A percentile compares a stretch with the other conserved stretches of the same genome.
Conservation (phyloP, 805 yeast genomes). For the Metschnikowia matae region DNA sequence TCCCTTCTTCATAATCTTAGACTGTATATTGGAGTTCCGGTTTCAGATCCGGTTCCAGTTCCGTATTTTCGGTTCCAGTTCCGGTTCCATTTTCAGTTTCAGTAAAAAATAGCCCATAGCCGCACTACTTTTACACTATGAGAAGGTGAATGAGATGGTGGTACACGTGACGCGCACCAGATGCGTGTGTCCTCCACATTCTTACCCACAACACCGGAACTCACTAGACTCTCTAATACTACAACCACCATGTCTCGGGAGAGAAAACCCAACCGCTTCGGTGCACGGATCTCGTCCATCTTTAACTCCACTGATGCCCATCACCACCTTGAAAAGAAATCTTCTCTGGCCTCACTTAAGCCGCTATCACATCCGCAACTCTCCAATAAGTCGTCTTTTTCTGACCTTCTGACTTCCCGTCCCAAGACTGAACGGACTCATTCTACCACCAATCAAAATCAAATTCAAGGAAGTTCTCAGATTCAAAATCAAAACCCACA, state of each 20-base stretch:
- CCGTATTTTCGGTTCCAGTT: no score
- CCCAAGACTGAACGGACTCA: no score
- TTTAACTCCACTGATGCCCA: constrained; percentile 18
- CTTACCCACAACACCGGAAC: not conserved
- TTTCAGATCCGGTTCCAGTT: no score
- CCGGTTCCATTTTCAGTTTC: no score
- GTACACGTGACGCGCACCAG: not conserved
- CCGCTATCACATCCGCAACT: constrained; percentile 5
- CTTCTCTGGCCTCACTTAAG: not conserved
- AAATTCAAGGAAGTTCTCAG: no score
- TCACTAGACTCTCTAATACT: not conserved
- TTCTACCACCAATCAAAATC: no score
- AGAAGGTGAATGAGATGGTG: no score
- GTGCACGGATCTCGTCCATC: constrained; percentile 29
- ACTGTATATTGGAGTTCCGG: no score
- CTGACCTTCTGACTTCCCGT: not conserved
- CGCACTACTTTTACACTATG: no score
- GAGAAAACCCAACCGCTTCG: constrained; percentile 19
- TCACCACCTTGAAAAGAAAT: constrained; percentile 5
- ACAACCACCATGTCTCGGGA: constrained; percentile 14
- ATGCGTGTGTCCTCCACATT: not conserved
- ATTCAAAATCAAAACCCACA: no score
- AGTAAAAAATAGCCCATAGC: no score
- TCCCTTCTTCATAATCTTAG: no score
- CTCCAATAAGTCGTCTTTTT: not conserved